Evolutionary conservation across 2,329 filamentous ascomycete genomes (phyloP).

Genomic region (Lasiodiplodia gonubiensis): DNA sequence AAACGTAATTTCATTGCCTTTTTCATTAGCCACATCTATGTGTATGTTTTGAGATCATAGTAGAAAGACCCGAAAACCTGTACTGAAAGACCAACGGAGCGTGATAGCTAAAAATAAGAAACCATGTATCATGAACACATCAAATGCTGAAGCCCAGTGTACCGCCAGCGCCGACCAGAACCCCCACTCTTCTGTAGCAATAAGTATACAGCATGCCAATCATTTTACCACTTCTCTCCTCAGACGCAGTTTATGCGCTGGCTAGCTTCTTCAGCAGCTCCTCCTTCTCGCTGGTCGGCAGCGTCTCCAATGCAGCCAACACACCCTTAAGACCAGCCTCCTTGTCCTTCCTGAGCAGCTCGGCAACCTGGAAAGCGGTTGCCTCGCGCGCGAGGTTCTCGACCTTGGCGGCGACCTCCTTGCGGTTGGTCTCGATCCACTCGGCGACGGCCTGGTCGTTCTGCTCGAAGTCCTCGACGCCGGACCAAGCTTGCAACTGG

Average conservation of each 20-base stretch:
- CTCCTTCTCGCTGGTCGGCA: conserved; percentile 89
- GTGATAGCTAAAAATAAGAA: neutral
- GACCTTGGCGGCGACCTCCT: conserved; percentile 80
- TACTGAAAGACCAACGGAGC: neutral
- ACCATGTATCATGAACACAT: neutral
- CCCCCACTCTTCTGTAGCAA: neutral
- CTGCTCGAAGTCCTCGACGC: conserved; percentile 74
- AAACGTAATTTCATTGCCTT: neutral
- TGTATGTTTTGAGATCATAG: neutral
- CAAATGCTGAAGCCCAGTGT: neutral
- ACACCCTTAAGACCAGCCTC: conserved; percentile 82
- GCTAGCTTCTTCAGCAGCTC: conserved; percentile 68
- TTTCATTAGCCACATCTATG: neutral
- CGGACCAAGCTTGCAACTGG: conserved; percentile 82
- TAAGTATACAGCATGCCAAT: neutral
- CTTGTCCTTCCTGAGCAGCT: conserved; percentile 68
- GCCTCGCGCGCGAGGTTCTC: conserved; percentile 81
- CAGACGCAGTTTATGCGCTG: conserved; percentile 1
- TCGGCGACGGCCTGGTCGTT: conserved; percentile 83
- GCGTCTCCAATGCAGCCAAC: conserved; percentile 80
- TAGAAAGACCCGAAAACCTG: too few species aligned
- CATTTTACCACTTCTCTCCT: neutral
- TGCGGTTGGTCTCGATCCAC: conserved; percentile 97
- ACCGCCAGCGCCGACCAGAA: neutral
- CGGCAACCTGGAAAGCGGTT: conserved; percentile 71